These are phyloP conservation scores for Mimosa pudica DNA, from an alignment of 306 rosid species.

Conservation along the genomic window DNA sequence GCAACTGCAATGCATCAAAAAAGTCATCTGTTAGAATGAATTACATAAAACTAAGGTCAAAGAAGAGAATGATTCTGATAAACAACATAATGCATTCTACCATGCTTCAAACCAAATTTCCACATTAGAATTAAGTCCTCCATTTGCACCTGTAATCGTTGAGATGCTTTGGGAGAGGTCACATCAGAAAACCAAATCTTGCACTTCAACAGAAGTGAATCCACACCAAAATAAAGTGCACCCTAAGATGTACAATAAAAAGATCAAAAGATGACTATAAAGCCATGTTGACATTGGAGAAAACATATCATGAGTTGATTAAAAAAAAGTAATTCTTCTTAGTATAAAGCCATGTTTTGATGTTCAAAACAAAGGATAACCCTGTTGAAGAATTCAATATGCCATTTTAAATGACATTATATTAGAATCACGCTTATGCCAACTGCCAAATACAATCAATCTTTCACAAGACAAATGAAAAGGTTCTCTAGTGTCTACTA, in stretches of 20 bases:
- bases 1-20: slow-evolving; percentile 44
- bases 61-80: slow-evolving; percentile 14
- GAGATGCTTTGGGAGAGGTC: slow-evolving; percentile 39
- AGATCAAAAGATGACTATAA: slow-evolving; percentile 6
- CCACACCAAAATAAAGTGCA: slow-evolving; percentile 86
- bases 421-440: background rate
- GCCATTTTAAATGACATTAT: background rate
- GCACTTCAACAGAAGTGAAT: slow-evolving; percentile 61
- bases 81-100: slow-evolving; percentile 42
- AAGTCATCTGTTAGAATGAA: slow-evolving; percentile 40
- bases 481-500: background rate
- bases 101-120: slow-evolving; percentile 62
- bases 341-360: background rate
- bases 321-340: background rate
- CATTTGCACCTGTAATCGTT: slow-evolving; percentile 43
- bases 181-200: slow-evolving; percentile 65
- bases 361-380: background rate
- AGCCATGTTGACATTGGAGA: background rate
- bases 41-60: slow-evolving; percentile 9
- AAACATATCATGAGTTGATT: background rate
- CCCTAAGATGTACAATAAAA: slow-evolving; percentile 50
- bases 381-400: background rate
- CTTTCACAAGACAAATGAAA: background rate
- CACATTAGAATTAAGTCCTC: slow-evolving; percentile 67
- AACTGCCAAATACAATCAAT: background rate